Base-by-base conservation (phyloP, 768 basidiomycete species). In the Kwoniella heveanensis region DNA sequence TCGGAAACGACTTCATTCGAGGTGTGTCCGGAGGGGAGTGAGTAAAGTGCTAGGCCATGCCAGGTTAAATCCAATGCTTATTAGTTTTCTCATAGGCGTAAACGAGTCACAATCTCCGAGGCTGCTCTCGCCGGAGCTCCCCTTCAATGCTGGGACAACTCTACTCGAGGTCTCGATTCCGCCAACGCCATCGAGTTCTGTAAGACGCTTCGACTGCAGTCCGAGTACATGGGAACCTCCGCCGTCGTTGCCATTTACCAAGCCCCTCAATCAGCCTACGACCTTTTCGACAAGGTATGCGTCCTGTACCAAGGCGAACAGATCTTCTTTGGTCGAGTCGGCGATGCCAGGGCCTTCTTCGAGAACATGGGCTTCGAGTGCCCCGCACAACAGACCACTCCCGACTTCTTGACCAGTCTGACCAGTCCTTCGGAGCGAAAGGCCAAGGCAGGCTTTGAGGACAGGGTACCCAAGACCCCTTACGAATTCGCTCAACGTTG, bases 371-470 rank as follows among this genome's bases (percentile, higher is more conserved):
- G 84, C 2, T 85, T 84, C 77, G 65, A 80, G 15, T 83, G 82
- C 57, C 79, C 81, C 1, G 80, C 80, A 1, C 81, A 83, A 30
- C 83, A 84, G 61, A 83, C 84, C 19, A 82, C 81, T 7, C 83
- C 83, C 54, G 84, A 85, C 66, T 83, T 82, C 78, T 71, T 85
- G 32, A 84, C 83, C 26, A 81, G 80, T 25, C 77, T 82, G 65
- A 83, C 92, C 1, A 90, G 91, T 72, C 85, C 87, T 0, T 90
- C 92, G 70, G 91, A 95, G 81, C 89, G 92, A 25, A 88, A 87
- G 74, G 88, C 89, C 69, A 85, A 86, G 0, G 80, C 84, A 1
- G 90, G 88, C 5, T 84, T 83, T 24, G 85, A 87, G 13, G 65
- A 67, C 0, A 83, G 87, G 65, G 87, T 87, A 0, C 90, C 90